Base-by-base conservation (phyloP, 768 basidiomycete genomes). In the Xerocomus potaroensis region DNA sequence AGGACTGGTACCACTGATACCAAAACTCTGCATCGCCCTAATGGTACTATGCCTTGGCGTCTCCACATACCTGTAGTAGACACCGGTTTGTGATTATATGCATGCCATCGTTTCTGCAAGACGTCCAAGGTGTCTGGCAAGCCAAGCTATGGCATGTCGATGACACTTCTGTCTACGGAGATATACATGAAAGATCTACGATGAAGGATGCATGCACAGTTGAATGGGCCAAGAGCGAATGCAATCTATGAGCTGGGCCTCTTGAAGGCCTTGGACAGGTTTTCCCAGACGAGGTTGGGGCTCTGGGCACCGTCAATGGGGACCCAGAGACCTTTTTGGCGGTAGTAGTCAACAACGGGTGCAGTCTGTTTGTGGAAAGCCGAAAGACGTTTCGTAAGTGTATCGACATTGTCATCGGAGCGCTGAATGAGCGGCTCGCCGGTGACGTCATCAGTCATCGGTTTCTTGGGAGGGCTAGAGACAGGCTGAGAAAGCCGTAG, bases 401-500 rank as follows among this genome's bases (percentile, higher is more conserved):
- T 91, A 67, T 96, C 91, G 51, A 92, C 90, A 55, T 97, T 99
- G 72, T 99, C 96, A 67, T 99, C 96, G 8, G 93, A 92, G 53
- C 96, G 87, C 68, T 97, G 95, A 60, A 95, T 85, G 55, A 99
- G 81, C 30, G 92, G 90, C 70, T 99, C 95, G 48, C 96, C 96
- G 4, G 93, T 89, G 29, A 88, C 74, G 67, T 99, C 96, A 70
- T 99, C 96, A 16, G 77, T 76, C 76, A 91, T 87, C n/a, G 83
- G 59, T 71, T 96, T 97, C 78, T 97, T 98, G 24, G 96, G 96
- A 5, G 96, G 96, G 72, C 94, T 99, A 64, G 50, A 55, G 29
- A 27, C 12, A 5, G 47, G 32, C 22, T 50, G 21, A 49, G 46
- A 51, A 53, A 41, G 52, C 43, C 35, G 50, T 19, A 55, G 36